Conservation (phyloP, 208 protist genomes). For the Trypanosomatidae sp. region DNA sequence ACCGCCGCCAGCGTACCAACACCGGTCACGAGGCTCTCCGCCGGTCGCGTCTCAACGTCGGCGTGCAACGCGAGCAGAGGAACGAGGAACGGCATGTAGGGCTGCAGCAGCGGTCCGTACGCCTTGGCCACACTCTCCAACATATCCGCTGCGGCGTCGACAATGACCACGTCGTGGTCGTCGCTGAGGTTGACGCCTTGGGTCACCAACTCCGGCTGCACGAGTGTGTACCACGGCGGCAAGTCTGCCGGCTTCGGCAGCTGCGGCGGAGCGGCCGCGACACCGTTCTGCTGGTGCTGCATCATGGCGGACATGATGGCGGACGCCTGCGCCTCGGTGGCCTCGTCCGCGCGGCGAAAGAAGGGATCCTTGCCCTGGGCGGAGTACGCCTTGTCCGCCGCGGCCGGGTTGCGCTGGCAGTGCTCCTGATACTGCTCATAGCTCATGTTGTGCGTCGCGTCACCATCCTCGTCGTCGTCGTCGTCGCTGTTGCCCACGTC, state of each 20-base stretch:
- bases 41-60: constrained; percentile 41
- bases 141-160: constrained; percentile 65
- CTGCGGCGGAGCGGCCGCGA: constrained; percentile 11
- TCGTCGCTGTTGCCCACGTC: constrained; percentile 33
- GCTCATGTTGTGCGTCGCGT: constrained; percentile 11
- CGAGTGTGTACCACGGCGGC: constrained; percentile 30
- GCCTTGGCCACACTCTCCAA: constrained; percentile 75
- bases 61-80: constrained; percentile 62
- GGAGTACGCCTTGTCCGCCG: constrained; percentile 4
- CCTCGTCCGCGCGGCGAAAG: constrained; percentile 27
- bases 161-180: constrained; percentile 77
- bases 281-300: constrained; percentile 25
- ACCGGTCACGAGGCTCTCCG: constrained; percentile 70
- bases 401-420: background rate
- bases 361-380: constrained; percentile 15
- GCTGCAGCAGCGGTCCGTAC: constrained; percentile 58
- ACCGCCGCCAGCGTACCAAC: constrained; percentile 55
- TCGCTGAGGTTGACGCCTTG: constrained; percentile 35
- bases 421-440: constrained; percentile 22
- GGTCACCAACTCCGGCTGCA: constrained; percentile 29
- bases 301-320: constrained; percentile 30
- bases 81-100: constrained; percentile 43
- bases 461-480: constrained; percentile 31
- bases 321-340: constrained; percentile 21
- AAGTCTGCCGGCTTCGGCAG: constrained; percentile 20